A percentile compares a stretch with the other conserved stretches of the same genome.
Conservation (phyloP, 148 eudicot genomes). For the Hydrangea macrophylla region DNA sequence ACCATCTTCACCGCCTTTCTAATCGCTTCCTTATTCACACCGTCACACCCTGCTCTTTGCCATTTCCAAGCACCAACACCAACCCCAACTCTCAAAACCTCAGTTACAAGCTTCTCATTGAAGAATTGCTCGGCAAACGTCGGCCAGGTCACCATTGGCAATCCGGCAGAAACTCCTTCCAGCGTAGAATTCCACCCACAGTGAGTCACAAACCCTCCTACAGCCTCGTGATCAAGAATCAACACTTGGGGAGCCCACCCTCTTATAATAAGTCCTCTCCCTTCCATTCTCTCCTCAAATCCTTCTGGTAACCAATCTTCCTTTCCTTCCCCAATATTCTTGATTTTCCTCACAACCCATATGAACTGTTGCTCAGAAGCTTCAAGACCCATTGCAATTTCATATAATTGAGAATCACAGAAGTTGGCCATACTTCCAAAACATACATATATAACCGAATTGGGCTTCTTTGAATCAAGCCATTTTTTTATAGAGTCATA, state of each 20-base stretch:
- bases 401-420: conserved; percentile 26
- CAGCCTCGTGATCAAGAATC: conserved; percentile 23
- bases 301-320: conserved; percentile 43
- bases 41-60: neutral
- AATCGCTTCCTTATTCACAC: conserved; percentile 17
- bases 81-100: conserved; percentile 33
- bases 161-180: conserved; percentile 26
- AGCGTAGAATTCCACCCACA: conserved; percentile 41
- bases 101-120: conserved; percentile 35
- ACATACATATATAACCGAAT: conserved; percentile 51
- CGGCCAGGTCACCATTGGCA: conserved; percentile 43
- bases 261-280: conserved; percentile 25
- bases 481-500: conserved; percentile 50
- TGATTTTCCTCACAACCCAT: conserved; percentile 48
- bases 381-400: conserved; percentile 57
- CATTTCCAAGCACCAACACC: conserved; percentile 30
- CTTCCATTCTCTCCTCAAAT: conserved; percentile 25
- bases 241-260: conserved; percentile 40
- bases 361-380: conserved; percentile 42
- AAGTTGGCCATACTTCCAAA: conserved; percentile 39
- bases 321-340: neutral
- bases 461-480: conserved; percentile 51
- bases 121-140: conserved; percentile 31
- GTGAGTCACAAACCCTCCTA: conserved; percentile 37
- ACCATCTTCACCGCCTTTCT: conserved; percentile 22